These are phyloP conservation scores for Eucalyptus pumila DNA, from an alignment of 345 rosid species.

Conservation along the genomic window DNA sequence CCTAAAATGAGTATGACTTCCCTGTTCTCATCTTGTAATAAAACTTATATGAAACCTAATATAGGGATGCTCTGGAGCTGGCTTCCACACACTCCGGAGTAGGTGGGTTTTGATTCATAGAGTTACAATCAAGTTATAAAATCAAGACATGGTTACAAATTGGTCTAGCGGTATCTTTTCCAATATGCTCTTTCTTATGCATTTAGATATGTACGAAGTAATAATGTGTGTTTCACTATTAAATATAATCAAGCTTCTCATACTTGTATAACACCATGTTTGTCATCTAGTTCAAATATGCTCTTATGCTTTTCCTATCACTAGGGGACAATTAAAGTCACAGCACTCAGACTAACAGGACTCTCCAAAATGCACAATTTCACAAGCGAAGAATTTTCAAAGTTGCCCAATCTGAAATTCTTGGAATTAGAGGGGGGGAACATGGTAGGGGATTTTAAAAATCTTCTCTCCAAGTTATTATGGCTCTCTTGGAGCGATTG, in stretches of 20 bases:
- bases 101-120: no score
- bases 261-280: background rate
- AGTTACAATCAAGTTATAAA: background rate
- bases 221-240: background rate
- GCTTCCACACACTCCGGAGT: no score
- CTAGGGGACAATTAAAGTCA: background rate
- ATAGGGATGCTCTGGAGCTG: no score
- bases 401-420: background rate
- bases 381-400: background rate
- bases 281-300: background rate
- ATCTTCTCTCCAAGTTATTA: background rate
- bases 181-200: background rate
- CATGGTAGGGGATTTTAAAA: background rate
- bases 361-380: background rate
- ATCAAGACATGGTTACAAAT: background rate
- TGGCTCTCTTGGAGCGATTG: background rate
- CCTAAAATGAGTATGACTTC: background rate
- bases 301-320: background rate
- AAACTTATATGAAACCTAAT: background rate
- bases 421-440: background rate
- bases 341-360: background rate
- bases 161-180: no score
- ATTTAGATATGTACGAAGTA: background rate
- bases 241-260: background rate
- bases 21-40: background rate